Base-by-base conservation (phyloP, 2,329 filamentous ascomycete genomes). In the Chaetomium olivaceum region DNA sequence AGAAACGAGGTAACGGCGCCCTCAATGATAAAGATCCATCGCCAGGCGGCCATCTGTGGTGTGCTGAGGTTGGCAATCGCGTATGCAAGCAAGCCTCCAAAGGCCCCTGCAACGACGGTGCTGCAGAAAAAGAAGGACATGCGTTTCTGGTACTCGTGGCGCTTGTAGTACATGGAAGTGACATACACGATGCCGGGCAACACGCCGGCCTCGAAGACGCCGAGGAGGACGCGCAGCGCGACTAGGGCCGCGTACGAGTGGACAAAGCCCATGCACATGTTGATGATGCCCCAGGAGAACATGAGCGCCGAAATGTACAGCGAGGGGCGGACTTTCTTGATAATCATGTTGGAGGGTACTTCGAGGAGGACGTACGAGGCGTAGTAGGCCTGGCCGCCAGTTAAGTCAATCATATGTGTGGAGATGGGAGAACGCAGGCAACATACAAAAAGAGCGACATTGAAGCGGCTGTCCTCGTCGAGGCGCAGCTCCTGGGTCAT, bases 11-110 rank as follows among this genome's bases (percentile, higher is more conserved):
- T 81, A 1, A 77, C 64, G 1, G 81, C 67, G 1, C 83, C 83
- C 69, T 86, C 83, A 3, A 85, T 74, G 55, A 86, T 81, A 66
- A 86, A 86, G 31, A 84, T 83, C 82, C 84, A 86, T 56, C 82
- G 77, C 81, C 81, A 86, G 1, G 80, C 80, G 1, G 73, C 71
- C 58, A 58, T 58, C 8, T 21, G 82, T 69, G 16, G 72, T 2
- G 82, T 81, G 43, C 81, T 76, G 66, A 85, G 78, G 14, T 78
- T 72, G 14, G 77, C 74, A 61, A 85, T 83, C 2, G 74, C 80
- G 57, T 80, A 83, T 2, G 83, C 82, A 1, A 85, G 75, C 1
- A 85, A 62, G n/a, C 80, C 80, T 51, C 79, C 79, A 64, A 82
- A 80, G 6, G 78, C 80, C 21, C 80, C 78, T 21, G 75, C 79